phyloP scores from a whole-genome alignment of 2,329 filamentous ascomycete genomes.

The Xylariaceae sp. region DNA sequence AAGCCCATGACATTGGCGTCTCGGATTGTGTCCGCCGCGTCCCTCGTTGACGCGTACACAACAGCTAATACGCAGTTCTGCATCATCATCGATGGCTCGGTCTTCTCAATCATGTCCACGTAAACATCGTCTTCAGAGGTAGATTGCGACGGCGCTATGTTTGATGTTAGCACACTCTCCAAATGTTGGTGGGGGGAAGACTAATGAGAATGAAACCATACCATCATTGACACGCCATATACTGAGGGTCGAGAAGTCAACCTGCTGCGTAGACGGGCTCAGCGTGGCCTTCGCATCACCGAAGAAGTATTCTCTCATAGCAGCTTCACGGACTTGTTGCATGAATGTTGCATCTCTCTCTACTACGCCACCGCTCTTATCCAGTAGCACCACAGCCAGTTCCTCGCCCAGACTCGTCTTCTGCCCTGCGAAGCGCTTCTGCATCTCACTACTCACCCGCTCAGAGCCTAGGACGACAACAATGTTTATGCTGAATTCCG shows the following conservation, averaged over 20 bases:
- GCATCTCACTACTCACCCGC: slow-evolving; percentile 69
- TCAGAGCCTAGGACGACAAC: slow-evolving; percentile 80
- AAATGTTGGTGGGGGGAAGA: no score
- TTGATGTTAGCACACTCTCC: slow-evolving; percentile 6
- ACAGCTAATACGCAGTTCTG: slow-evolving; percentile 82
- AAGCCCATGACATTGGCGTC: slow-evolving; percentile 87
- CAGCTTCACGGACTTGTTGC: slow-evolving; percentile 67
- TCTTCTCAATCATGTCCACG: slow-evolving; percentile 50
- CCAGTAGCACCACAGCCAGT: slow-evolving; percentile 71
- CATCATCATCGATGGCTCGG: slow-evolving; percentile 63
- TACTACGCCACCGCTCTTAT: slow-evolving; percentile 82
- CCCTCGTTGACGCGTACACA: slow-evolving; percentile 69
- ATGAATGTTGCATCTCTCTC: slow-evolving; percentile 71
- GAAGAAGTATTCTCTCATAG: slow-evolving; percentile 93
- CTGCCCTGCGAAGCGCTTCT: slow-evolving; percentile 59
- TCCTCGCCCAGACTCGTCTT: slow-evolving; percentile 58
- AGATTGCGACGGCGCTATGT: background rate
- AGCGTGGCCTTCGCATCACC: slow-evolving; percentile 72
- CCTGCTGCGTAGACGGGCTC: slow-evolving; percentile 81
- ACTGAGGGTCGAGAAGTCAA: slow-evolving; percentile 69
- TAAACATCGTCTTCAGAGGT: slow-evolving; percentile 16
- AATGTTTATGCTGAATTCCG: slow-evolving; percentile 64
- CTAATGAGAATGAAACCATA: slow-evolving; percentile 17
- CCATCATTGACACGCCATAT: slow-evolving; percentile 68
- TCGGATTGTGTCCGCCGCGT: slow-evolving; percentile 67